Base-by-base conservation (phyloP, 306 rosid genomes). In the Quercus alba region DNA sequence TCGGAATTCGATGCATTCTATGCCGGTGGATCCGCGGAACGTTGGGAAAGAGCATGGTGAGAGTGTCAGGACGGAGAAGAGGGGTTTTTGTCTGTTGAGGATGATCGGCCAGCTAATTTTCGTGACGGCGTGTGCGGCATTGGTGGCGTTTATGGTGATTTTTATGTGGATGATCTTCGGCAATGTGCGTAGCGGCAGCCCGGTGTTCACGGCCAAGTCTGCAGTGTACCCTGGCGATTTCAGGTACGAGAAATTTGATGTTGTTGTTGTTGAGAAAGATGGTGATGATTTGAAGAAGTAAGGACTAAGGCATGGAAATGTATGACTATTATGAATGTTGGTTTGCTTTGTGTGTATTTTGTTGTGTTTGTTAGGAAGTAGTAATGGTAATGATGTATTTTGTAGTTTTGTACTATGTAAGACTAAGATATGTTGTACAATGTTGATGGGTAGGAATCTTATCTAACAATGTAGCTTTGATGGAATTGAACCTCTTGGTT, bases 211-310 rank as follows among this genome's bases (percentile, higher is more conserved):
- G 19, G 71, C 61, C 7, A 77, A 76, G 77, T 46, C 75, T 25
- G 73, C 72, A 5, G 59, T 66, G 75, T 35, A 84, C 38, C 25
- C 81, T 79, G 28, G 9, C 13, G 83, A 67, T 57, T 84, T 82
- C 76, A 76, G 75, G 81, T 87, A 87, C 28, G 81, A 87, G 63
- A 84, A 84, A 83, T 64, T 87, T 72, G 51, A 68, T 35, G 85
- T 84, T 9, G 81, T 81, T 49, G 81, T 81, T 35, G 85, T 82
- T 74, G 88, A 80, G 84, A 76, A 87, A 20, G 81, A 55, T 38
- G 54, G 30, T 31, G 46, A 31, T 70, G 75, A 51, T 52, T 56
- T 35, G 23, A 68, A 74, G 77, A 51, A 58, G 23, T 73, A 82
- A 56, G 33, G 56, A 58, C 19, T 73, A 82, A 56, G 33, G 56